Percentiles rank a stretch among this genome's conserved stretches.
Conservation (phyloP, 1,284 basidiomycete species). For the Cutaneotrichosporon dermatis region DNA sequence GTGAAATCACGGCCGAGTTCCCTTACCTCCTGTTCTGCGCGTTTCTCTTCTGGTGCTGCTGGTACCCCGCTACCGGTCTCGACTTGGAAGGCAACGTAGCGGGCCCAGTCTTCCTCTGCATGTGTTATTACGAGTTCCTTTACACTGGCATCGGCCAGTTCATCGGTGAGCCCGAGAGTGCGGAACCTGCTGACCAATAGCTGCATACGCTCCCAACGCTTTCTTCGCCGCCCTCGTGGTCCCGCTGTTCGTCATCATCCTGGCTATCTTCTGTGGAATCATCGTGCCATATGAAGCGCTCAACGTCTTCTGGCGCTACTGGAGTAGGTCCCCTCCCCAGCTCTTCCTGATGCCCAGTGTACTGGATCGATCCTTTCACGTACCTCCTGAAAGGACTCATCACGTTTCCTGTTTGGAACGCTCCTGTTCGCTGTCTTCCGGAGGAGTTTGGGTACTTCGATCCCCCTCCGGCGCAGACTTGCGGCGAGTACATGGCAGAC, state of each 20-base stretch:
- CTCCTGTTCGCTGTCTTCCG: constrained; percentile 20
- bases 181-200: not conserved
- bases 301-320: constrained; percentile 8
- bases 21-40: constrained; percentile 41
- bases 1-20: constrained; percentile 42
- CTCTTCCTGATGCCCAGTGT: constrained; percentile 2
- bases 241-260: constrained; percentile 8
- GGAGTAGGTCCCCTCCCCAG: not conserved
- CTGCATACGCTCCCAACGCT: constrained; percentile 34
- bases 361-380: constrained; percentile 22
- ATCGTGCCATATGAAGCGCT: constrained; percentile 9
- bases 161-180: constrained; percentile 15
- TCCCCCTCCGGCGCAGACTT: constrained; percentile 28
- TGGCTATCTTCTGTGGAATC: constrained; percentile 13
- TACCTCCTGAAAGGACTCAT: constrained; percentile 19
- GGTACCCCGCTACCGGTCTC: constrained; percentile 4
- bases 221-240: constrained; percentile 30
- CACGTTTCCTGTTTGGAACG: constrained; percentile 19
- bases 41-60: constrained; percentile 5
- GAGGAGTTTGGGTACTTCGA: constrained; percentile 26
- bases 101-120: constrained; percentile 34
- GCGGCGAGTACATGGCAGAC: constrained; percentile 18
- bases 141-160: constrained; percentile 40
- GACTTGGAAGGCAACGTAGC: not conserved
- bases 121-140: constrained; percentile 44